A percentile compares a stretch with the other conserved stretches of the same genome.
These are phyloP conservation scores for Porcisia deanei DNA, from an alignment of 208 protist species.

Conservation along the genomic window DNA sequence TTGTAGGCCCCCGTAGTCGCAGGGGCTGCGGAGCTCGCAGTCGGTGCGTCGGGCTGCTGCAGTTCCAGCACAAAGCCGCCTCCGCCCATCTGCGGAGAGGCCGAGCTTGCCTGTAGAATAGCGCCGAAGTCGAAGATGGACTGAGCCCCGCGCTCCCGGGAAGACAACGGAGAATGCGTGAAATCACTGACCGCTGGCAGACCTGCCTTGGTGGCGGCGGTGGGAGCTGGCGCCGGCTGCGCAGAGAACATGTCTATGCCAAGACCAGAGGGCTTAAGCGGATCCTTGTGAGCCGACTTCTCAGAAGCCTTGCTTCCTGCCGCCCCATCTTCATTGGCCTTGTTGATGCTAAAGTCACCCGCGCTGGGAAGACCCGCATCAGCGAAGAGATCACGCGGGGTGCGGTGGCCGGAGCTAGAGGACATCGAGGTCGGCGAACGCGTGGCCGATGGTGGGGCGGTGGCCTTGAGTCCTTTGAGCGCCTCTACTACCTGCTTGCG, in stretches of 20 bases:
- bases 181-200: conserved; percentile 26
- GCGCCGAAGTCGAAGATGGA: conserved; percentile 36
- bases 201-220: conserved; percentile 1
- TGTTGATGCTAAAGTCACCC: conserved; percentile 55
- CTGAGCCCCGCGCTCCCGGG: conserved; percentile 4
- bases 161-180: conserved; percentile 5
- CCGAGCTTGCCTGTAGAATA: conserved; percentile 17
- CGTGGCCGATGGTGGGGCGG: conserved; percentile 34
- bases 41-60: conserved; percentile 10
- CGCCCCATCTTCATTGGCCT: conserved; percentile 16
- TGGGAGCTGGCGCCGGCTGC: conserved; percentile 8
- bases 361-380: conserved; percentile 50
- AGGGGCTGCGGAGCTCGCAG: conserved; percentile 9
- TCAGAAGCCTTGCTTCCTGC: neutral
- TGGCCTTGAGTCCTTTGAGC: conserved; percentile 36
- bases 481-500: conserved; percentile 53
- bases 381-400: conserved; percentile 45
- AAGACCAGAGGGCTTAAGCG: conserved; percentile 40
- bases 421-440: conserved; percentile 31
- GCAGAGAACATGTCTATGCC: conserved; percentile 64
- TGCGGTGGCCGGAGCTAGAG: conserved; percentile 44
- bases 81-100: neutral
- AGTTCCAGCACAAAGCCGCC: conserved; percentile 34
- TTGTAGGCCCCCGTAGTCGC: conserved; percentile 21
- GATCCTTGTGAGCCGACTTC: conserved; percentile 35